Percentiles rank a stretch among this genome's conserved stretches.
Conservation (phyloP, 371 early-diverging fungal species). For the Mucor ambiguus region DNA sequence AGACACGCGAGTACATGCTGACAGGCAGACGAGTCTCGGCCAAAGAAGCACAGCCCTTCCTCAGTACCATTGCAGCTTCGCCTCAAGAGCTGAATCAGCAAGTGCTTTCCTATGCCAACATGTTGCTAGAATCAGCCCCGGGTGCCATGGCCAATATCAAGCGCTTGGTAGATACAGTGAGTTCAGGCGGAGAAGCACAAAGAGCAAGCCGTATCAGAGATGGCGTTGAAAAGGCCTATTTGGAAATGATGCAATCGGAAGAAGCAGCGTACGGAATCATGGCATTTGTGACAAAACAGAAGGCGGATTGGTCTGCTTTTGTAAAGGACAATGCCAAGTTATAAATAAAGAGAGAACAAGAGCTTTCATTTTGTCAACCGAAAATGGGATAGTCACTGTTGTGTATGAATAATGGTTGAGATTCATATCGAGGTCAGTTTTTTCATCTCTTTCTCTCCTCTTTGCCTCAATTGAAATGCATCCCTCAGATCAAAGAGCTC, state of each 20-base stretch:
- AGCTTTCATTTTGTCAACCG: neutral
- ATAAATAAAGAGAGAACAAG: slow-evolving; percentile 15
- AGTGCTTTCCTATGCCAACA: slow-evolving; percentile 43
- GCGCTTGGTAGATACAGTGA: slow-evolving; percentile 48
- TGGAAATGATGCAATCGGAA: slow-evolving; percentile 67
- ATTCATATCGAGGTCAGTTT: too few species aligned
- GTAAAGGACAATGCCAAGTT: slow-evolving; percentile 42
- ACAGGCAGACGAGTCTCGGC: slow-evolving; percentile 61
- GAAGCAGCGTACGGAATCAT: slow-evolving; percentile 73
- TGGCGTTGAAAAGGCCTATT: slow-evolving; percentile 46
- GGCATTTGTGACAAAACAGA: slow-evolving; percentile 55
- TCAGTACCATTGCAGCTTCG: slow-evolving; percentile 41
- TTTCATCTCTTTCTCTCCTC: neutral
- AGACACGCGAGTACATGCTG: slow-evolving; percentile 64
- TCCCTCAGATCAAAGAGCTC: slow-evolving; percentile 11
- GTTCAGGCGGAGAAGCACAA: slow-evolving; percentile 37
- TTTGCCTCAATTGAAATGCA: slow-evolving; percentile 8
- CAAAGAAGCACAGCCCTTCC: slow-evolving; percentile 43
- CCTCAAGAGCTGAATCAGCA: slow-evolving; percentile 42
- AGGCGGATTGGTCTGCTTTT: slow-evolving; percentile 62
- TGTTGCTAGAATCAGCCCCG: slow-evolving; percentile 60
- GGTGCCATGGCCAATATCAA: slow-evolving; percentile 61
- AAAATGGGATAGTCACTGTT: neutral
- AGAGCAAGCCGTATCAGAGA: slow-evolving; percentile 34
- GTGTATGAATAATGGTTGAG: too few species aligned